Evolutionary conservation across 257 asterid genomes (phyloP), one percentile per base, ranked within the genome.

Genomic region (Cinchona pubescens): DNA sequence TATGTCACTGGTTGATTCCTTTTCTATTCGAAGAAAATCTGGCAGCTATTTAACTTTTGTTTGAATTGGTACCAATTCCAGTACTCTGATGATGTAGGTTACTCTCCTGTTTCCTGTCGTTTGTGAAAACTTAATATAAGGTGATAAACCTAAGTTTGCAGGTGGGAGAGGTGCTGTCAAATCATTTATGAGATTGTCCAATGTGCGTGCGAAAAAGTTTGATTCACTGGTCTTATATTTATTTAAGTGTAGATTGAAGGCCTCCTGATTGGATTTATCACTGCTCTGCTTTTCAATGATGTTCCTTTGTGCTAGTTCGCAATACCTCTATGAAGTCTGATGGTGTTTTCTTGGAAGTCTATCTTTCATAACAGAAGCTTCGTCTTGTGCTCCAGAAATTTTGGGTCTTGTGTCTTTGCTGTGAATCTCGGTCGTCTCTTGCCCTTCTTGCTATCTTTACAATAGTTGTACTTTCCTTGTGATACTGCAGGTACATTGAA

Each of bases 401-500:
- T 43, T 10, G 5, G 14, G 4, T 10, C 34, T 70, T 30, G 27
- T 43, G 32, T 12, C 43, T 19, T 21, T 67, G 21, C 49, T 4
- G 9, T 19, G 64, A 48, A 7, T 14, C 27, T 25, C 49, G 40
- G 16, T 51, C 5, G 12, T 16, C 7, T 42, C 30, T 53, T 30
- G 12, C 35, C 49, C 15, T 32, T 27, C 38, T 30, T 69, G 71
- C 38, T 9, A 5, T 67, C 23, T 60, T 21, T 21, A 38, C n/a
- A 29, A 19, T 68, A 29, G 19, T 23, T 46, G 55, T 74, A 61
- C 3, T 35, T 37, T 59, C 48, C 75, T 43, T 29, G 19, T 61
- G 66, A 71, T 71, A 48, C 25, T 77, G 79, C 92, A 95, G 99
- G 87, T 95, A 95, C 69, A 91, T 95, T 83, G 99, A 95, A 84